Evolutionary conservation across 305 asterid species (phyloP).

Genomic region (Fraxinus paxiana): DNA sequence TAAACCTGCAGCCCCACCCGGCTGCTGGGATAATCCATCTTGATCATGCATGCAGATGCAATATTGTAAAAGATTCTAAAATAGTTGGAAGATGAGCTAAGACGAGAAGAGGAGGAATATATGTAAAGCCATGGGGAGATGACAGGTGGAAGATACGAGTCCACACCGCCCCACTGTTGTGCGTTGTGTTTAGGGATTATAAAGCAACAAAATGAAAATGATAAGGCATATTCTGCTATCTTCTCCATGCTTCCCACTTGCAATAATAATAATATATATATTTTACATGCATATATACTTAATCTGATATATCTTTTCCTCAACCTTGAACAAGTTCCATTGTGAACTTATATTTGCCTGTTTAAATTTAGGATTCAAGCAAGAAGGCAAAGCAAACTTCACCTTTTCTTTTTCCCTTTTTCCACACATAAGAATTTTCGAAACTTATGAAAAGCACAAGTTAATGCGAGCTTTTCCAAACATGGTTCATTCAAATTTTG

Average conservation of each 20-base stretch:
- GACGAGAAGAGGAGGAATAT: not conserved
- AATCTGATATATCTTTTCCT: not conserved
- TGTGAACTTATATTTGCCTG: not conserved
- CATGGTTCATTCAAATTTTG: not conserved
- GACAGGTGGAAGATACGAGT: not conserved
- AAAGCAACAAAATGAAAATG: not conserved
- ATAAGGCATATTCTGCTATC: constrained; percentile 3
- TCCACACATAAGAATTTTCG: not conserved
- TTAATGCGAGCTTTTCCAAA: not conserved
- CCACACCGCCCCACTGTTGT: not conserved
- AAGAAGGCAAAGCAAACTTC: not conserved
- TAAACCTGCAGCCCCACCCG: not conserved
- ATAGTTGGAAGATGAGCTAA: not conserved
- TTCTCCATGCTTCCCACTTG: not conserved
- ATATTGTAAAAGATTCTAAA: not conserved
- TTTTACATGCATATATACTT: not conserved
- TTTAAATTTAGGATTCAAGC: not conserved
- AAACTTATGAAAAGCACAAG: not conserved
- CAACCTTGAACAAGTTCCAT: not conserved
- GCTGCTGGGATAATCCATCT: not conserved
- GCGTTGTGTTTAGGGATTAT: not conserved
- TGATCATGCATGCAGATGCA: not conserved
- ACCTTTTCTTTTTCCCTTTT: not conserved
- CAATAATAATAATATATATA: not conserved
- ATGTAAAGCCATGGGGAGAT: not conserved